Base-by-base conservation (phyloP, 1,284 basidiomycete species). In the Marasmius tenuissimus region DNA sequence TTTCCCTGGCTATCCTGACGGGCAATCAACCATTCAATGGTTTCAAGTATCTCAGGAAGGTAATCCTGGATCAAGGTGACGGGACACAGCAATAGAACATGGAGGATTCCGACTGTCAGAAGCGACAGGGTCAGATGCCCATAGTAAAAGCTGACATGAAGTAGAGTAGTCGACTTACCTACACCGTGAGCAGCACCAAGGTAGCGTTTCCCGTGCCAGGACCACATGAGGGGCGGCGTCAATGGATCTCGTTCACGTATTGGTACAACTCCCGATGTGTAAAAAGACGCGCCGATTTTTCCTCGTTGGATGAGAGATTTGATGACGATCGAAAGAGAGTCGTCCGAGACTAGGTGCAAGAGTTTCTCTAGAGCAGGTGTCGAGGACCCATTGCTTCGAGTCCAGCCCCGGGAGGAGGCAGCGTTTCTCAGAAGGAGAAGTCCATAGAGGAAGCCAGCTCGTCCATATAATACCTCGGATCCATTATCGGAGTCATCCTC, bases 381-480 rank as follows among this genome's bases (percentile, higher is more conserved):
- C 16, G 39, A 40, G 4, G 37, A 49, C 18, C 45, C 35, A 7
- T 14, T 54, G 11, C 16, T 22, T 20, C 34, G 57, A 54, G 16
- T 45, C 58, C 12, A 38, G 49, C 55, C 60, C 10, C 61, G 51
- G 51, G 54, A 38, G 64, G 51, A 60, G 57, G 69, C 37, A 14
- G 62, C 64, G 12, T 62, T 66, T 40, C 79, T 76, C 18, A 86
- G 72, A 33, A 73, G 72, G 0, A 84, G 73, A 18, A 85, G 71
- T 4, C 79, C 77, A 63, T 85, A 85, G 0, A 86, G 74, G 22
- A 85, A 69, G 5, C 85, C 84, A 16, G 83, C 83, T 40, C 83
- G 81, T 0, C 84, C 84, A 65, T 85, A 86, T 5, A 86, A 73
- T 10, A 85, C 77, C 66, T 85, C 85, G 66, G 81, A 84, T 12